These are phyloP conservation scores for Flaveria ramosissima DNA, from an alignment of 129 eudicot genomes.

Conservation along the genomic window DNA sequence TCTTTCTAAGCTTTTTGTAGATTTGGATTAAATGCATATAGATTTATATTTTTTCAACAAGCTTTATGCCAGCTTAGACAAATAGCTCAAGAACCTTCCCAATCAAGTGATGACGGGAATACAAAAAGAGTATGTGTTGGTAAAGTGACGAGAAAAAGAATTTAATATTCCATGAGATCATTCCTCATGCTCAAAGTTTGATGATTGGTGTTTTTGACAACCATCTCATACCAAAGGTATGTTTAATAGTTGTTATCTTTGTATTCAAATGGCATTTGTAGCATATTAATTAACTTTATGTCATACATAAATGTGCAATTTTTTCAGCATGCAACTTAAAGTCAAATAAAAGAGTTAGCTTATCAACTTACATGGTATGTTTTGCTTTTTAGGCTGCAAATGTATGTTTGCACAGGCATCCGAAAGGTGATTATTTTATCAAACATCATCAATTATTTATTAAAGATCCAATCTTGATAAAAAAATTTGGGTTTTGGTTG, in stretches of 20 bases:
- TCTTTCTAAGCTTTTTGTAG: no score
- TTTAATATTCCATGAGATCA: constrained; percentile 58
- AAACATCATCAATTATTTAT: background rate
- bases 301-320: constrained; percentile 53
- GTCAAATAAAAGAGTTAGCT: constrained; percentile 79
- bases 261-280: constrained; percentile 17
- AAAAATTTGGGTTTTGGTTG: constrained; percentile 20
- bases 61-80: no score
- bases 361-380: constrained; percentile 69
- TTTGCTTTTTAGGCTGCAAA: constrained; percentile 72
- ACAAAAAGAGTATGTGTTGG: no score
- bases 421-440: constrained; percentile 52
- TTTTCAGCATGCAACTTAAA: constrained; percentile 86
- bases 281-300: constrained; percentile 5
- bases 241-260: background rate
- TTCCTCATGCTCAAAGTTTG: constrained; percentile 71
- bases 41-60: no score
- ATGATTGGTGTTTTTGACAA: constrained; percentile 91
- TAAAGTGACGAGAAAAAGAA: constrained; percentile 50
- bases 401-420: constrained; percentile 81
- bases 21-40: no score
- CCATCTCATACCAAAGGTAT: constrained; percentile 88
- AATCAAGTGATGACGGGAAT: no score
- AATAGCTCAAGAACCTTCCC: no score
- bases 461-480: constrained; percentile 13